These are phyloP conservation scores for Stevia rebaudiana DNA, from an alignment of 140 eudicot genomes.

Conservation along the genomic window DNA sequence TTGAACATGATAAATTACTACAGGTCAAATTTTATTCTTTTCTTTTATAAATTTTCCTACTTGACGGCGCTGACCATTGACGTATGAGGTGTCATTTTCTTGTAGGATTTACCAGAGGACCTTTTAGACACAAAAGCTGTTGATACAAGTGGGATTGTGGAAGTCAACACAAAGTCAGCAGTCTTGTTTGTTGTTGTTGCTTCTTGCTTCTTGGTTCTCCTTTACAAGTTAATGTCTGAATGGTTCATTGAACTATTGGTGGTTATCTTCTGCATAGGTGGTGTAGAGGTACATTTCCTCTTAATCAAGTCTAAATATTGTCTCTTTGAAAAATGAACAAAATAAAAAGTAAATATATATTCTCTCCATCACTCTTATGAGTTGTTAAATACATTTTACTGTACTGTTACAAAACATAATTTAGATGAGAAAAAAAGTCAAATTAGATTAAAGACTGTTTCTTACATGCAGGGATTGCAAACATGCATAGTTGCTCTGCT, in stretches of 20 bases:
- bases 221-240: slow-evolving; percentile 68
- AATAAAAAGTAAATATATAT: background rate
- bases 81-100: slow-evolving; percentile 12
- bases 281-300: slow-evolving; percentile 56
- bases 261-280: slow-evolving; percentile 82
- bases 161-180: slow-evolving; percentile 64
- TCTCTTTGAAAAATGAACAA: background rate
- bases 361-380: background rate
- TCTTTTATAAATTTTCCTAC: background rate
- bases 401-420: background rate
- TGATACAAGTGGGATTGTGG: slow-evolving; percentile 53
- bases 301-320: background rate
- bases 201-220: slow-evolving; percentile 71
- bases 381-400: background rate
- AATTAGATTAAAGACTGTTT: background rate
- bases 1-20: slow-evolving; percentile 70
- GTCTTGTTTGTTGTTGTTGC: slow-evolving; percentile 71
- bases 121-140: slow-evolving; percentile 28
- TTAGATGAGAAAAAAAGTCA: background rate
- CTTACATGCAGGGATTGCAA: slow-evolving; percentile 60
- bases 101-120: slow-evolving; percentile 67
- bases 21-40: slow-evolving; percentile 29
- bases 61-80: slow-evolving; percentile 12
- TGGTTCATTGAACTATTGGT: slow-evolving; percentile 81
- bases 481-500: slow-evolving; percentile 69